Percentiles rank a stretch among this genome's conserved stretches.
These are phyloP conservation scores for Kondoa subrosea DNA, from an alignment of 768 basidiomycete genomes.

Conservation along the genomic window DNA sequence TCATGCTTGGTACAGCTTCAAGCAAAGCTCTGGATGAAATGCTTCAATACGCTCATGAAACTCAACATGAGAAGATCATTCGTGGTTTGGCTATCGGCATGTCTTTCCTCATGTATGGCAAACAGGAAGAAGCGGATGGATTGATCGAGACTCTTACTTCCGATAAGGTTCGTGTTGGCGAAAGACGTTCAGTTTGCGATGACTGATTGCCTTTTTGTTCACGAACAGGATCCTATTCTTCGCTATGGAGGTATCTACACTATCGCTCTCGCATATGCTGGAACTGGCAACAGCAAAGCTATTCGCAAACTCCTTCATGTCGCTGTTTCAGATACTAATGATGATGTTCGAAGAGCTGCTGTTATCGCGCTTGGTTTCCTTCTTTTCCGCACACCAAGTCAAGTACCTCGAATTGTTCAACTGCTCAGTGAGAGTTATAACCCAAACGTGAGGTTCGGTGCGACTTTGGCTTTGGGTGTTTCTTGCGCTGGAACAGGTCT, in stretches of 20 bases:
- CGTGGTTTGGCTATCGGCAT: constrained; percentile 83
- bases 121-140: constrained; percentile 79
- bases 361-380: constrained; percentile 91
- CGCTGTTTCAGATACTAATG: constrained; percentile 93
- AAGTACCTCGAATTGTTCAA: constrained; percentile 93
- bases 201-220: not conserved
- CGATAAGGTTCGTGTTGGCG: constrained; percentile 58
- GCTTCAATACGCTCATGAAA: constrained; percentile 88
- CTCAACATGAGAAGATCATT: constrained; percentile 98
- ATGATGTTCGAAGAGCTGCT: constrained; percentile 90
- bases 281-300: constrained; percentile 84
- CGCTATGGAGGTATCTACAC: constrained; percentile 97
- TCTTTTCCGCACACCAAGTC: constrained; percentile 86
- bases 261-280: constrained; percentile 86
- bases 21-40: constrained; percentile 72
- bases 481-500: constrained; percentile 94
- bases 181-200: not conserved
- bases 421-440: constrained; percentile 95
- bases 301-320: constrained; percentile 82
- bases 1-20: constrained; percentile 90
- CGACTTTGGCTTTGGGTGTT: constrained; percentile 87
- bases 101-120: constrained; percentile 79
- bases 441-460: constrained; percentile 92
- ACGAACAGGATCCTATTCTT: constrained; percentile 69
- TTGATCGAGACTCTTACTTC: constrained; percentile 57